Conservation (phyloP, 2,329 filamentous ascomycete species). For the Onygenales sp. region DNA sequence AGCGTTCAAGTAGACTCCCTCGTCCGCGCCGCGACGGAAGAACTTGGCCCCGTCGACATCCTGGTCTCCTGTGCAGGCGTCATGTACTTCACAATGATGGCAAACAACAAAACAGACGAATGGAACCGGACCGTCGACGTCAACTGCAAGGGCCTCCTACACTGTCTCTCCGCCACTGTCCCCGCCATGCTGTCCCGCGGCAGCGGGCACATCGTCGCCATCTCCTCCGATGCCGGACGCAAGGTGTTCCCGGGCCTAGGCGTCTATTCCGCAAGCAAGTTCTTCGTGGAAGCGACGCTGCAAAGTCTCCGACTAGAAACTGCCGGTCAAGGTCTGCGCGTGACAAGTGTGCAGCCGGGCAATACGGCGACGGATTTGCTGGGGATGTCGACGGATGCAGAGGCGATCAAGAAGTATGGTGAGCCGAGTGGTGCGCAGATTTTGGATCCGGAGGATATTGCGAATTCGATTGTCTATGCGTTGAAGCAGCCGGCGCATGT, state of each 20-base stretch:
- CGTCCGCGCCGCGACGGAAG: conserved; percentile 46
- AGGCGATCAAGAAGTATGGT: conserved; percentile 70
- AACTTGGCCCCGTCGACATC: conserved; percentile 66
- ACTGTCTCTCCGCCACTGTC: conserved; percentile 60
- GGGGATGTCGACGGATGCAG: conserved; percentile 63
- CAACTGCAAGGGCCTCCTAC: conserved; percentile 73
- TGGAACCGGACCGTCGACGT: conserved; percentile 78
- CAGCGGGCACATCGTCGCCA: conserved; percentile 65
- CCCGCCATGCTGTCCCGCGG: conserved; percentile 63
- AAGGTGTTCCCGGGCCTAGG: conserved; percentile 75
- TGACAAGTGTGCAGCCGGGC: conserved; percentile 67
- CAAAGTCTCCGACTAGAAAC: conserved; percentile 67
- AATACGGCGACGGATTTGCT: conserved; percentile 67
- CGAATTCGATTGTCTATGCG: conserved; percentile 63
- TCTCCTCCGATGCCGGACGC: conserved; percentile 71
- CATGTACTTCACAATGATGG: conserved; percentile 88
- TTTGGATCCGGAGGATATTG: conserved; percentile 63
- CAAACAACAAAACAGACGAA: conserved; percentile 61
- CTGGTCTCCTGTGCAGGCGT: conserved; percentile 73
- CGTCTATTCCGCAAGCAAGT: conserved; percentile 75
- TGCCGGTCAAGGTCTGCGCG: conserved; percentile 60
- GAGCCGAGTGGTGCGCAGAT: conserved; percentile 67
- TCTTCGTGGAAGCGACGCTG: conserved; percentile 77
- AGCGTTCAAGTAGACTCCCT: conserved; percentile 57
- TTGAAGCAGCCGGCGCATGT: conserved; percentile 66